Conservation (phyloP, 441 rosid genomes). For the Brassica balearica region DNA sequence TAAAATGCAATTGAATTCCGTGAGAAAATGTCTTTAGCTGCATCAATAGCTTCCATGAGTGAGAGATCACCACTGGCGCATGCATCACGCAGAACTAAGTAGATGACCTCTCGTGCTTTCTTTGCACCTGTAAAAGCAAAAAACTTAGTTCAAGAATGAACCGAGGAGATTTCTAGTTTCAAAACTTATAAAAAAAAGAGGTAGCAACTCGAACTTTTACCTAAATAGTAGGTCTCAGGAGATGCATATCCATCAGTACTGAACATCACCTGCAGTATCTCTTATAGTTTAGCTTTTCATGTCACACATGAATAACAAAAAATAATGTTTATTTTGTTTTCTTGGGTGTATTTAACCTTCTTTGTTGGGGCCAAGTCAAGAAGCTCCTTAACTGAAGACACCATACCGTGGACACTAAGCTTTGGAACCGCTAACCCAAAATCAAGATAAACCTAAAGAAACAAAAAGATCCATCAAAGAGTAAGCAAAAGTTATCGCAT, state of each 20-base stretch:
- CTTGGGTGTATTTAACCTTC: constrained; percentile 60
- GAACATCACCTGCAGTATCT: constrained; percentile 87
- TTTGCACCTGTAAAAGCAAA: constrained; percentile 66
- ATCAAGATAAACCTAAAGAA: constrained; percentile 83
- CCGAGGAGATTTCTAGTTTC: constrained; percentile 16
- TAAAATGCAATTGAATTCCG: constrained; percentile 68
- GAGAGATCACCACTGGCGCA: constrained; percentile 76
- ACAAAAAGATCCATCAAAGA: constrained; percentile 28
- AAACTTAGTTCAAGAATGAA: constrained; percentile 15
- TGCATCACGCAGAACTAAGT: constrained; percentile 73
- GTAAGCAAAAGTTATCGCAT: neutral
- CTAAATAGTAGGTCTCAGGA: constrained; percentile 91
- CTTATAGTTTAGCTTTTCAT: constrained; percentile 28
- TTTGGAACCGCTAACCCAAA: constrained; percentile 94
- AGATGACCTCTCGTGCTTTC: constrained; percentile 77
- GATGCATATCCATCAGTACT: constrained; percentile 95
- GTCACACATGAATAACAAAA: constrained; percentile 5
- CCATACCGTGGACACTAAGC: constrained; percentile 91
- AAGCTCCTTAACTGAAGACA: constrained; percentile 86
- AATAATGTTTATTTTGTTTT: no score
- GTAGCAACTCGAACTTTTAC: constrained; percentile 51
- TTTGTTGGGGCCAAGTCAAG: constrained; percentile 84
- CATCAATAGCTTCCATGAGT: constrained; percentile 82
- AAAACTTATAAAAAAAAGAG: constrained; percentile 10
- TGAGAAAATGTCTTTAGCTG: constrained; percentile 75